A percentile compares a stretch with the other conserved stretches of the same genome.
phyloP scores from a whole-genome alignment of 2,329 filamentous ascomycete genomes.

The Fusarium nygamai region DNA sequence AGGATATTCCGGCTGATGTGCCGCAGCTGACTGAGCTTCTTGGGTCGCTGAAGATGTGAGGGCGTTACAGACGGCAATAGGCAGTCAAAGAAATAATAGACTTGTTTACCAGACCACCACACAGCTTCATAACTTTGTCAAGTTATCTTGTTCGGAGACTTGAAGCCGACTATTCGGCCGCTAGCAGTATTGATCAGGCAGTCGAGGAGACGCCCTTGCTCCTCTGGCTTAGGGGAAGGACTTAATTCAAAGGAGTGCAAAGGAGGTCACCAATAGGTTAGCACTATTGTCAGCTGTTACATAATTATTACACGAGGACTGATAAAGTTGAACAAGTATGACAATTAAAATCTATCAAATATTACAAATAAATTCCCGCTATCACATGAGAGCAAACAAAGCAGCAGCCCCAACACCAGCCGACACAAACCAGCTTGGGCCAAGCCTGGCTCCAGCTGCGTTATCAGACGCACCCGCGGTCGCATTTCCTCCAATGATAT shows the following conservation, averaged over 20 bases:
- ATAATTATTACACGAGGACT: background rate
- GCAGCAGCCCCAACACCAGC: background rate
- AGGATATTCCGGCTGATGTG: slow-evolving; percentile 5
- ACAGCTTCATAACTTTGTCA: accelerated
- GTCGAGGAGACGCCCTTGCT: background rate
- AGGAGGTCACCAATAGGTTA: background rate
- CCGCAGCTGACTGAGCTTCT: slow-evolving; percentile 3
- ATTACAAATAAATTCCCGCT: background rate
- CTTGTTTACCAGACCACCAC: background rate
- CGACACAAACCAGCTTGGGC: background rate
- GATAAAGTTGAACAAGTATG: background rate
- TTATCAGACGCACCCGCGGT: background rate
- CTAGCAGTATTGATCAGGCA: accelerated
- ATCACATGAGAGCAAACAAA: background rate
- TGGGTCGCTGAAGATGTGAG: background rate
- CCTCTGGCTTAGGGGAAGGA: accelerated
- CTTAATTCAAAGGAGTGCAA: no score
- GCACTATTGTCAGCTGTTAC: background rate
- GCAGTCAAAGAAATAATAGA: background rate
- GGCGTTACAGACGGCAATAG: background rate
- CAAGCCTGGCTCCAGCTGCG: background rate
- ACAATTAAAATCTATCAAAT: background rate
- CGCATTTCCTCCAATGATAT: slow-evolving; percentile 41
- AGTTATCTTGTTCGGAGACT: accelerated
- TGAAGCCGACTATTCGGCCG: background rate